Base-by-base conservation (phyloP, 257 asterid genomes). In the Solanum neorickii region DNA sequence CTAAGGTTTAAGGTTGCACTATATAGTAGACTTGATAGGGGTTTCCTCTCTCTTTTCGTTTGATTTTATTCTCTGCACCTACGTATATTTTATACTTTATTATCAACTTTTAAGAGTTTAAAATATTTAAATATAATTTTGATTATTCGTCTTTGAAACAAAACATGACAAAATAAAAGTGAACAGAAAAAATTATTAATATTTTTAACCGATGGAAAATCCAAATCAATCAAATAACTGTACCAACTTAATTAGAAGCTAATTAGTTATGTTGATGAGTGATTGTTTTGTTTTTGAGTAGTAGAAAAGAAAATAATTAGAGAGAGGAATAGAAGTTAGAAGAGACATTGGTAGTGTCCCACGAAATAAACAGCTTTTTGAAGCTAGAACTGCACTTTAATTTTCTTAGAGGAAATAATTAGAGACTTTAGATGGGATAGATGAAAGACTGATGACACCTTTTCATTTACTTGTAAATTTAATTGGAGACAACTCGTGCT, bases 271-370 rank as follows among this genome's bases (percentile, higher is more conserved):
- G 2, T 37, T 11, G 35, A 6, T 3, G 42, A 6, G 42, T 6
- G 42, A 39, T 39, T 37, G 41, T 35, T 37, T 37, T 37, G 9
- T 37, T 7, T 6, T 37, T 39, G 8, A 39, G 42, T 6, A 7
- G 15, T 18, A 74, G 59, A 12, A 41, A 21, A 12, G 21, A 12
- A 12, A n/a, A 42, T 75, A 76, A 25, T 77, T 44, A 70, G 16
- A 20, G 76, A 37, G 29, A 20, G 59, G 27, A 73, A 15, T 59
- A 47, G 39, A 60, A 70, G 41, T 70, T 72, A 42, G 68, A 88
- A 86, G 90, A 80, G 88, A 88, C 89, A 88, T 87, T 88, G 59
- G 89, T 86, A 87, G 86, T 88, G 90, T 86, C 90, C 89, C 90
- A 83, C 89, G 35, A 80, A 16, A 23, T 73, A 56, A 41, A 59